Evolutionary conservation across 768 basidiomycete species (phyloP).

Genomic region (Polyporus arcularius): DNA sequence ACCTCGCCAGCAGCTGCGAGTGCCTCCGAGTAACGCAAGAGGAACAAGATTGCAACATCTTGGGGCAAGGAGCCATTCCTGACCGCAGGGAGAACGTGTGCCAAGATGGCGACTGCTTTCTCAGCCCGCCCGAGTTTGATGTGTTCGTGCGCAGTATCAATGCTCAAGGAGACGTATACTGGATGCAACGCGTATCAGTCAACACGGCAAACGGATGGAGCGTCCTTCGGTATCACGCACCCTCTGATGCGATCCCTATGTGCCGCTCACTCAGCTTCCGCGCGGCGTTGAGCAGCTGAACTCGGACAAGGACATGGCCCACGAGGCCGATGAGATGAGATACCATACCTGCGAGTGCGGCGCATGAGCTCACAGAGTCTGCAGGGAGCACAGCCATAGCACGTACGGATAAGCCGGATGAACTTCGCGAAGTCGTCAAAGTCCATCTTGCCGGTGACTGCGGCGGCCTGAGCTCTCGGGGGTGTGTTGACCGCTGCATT

Average conservation of each 20-base stretch:
- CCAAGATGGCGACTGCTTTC: constrained; percentile 67
- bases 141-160: constrained; percentile 80
- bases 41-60: constrained; percentile 54
- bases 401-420: constrained; percentile 56
- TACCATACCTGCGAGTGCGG: constrained; percentile 46
- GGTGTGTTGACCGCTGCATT: constrained; percentile 12
- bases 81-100: constrained; percentile 50
- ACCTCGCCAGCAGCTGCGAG: constrained; percentile 62
- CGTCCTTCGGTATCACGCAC: constrained; percentile 10
- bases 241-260: constrained; percentile 29
- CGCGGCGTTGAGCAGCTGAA: constrained; percentile 66
- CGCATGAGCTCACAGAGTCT: background rate
- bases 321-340: constrained; percentile 68
- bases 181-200: constrained; percentile 36
- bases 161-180: constrained; percentile 58
- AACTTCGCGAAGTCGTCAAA: constrained; percentile 37
- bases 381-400: background rate
- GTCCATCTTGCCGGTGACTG: constrained; percentile 10
- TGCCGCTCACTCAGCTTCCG: constrained; percentile 60
- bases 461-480: constrained; percentile 18
- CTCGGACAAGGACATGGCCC: constrained; percentile 62
- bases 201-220: background rate
- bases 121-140: constrained; percentile 71
- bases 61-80: constrained; percentile 48
- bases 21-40: constrained; percentile 67